A percentile compares a stretch with the other conserved stretches of the same genome.
These are phyloP conservation scores for Mucor irregularis DNA, from an alignment of 371 early-diverging fungal genomes.

Conservation along the genomic window DNA sequence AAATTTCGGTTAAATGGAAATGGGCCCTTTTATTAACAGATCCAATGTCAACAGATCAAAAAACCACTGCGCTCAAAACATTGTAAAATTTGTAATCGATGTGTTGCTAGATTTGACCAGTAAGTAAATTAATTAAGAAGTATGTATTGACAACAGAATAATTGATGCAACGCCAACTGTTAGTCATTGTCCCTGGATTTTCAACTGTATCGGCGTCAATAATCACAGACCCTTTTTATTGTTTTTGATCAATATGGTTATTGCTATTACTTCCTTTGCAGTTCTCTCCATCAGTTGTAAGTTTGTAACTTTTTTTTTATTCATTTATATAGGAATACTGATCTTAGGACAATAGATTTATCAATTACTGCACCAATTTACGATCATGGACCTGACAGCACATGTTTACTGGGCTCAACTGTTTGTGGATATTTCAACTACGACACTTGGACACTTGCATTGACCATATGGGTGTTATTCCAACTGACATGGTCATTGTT, in stretches of 20 bases:
- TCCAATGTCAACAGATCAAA: conserved; percentile 42
- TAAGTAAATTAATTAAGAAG: conserved; percentile 39
- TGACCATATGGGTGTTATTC: conserved; percentile 70
- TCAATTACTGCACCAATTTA: conserved; percentile 27
- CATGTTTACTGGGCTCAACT: conserved; percentile 62
- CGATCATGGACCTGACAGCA: conserved; percentile 25
- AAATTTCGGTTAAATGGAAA: neutral
- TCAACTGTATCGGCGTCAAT: conserved; percentile 81
- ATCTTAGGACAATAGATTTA: conserved; percentile 16
- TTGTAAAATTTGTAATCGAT: conserved; percentile 94
- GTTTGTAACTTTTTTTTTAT: conserved; percentile 8
- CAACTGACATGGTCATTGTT: conserved; percentile 84
- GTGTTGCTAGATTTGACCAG: conserved; percentile 99
- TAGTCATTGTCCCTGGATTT: conserved; percentile 97
- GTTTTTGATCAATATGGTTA: conserved; percentile 66
- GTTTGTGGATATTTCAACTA: conserved; percentile 74
- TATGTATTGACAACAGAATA: neutral
- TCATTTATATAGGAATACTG: neutral
- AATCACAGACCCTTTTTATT: conserved; percentile 88
- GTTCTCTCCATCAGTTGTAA: conserved; percentile 69
- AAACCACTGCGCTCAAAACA: conserved; percentile 98
- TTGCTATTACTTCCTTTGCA: conserved; percentile 59
- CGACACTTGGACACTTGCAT: conserved; percentile 71
- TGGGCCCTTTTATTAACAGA: too few species aligned
- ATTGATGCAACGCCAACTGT: neutral